phyloP scores from a whole-genome alignment of 306 rosid genomes.

The Prunus campanulata region DNA sequence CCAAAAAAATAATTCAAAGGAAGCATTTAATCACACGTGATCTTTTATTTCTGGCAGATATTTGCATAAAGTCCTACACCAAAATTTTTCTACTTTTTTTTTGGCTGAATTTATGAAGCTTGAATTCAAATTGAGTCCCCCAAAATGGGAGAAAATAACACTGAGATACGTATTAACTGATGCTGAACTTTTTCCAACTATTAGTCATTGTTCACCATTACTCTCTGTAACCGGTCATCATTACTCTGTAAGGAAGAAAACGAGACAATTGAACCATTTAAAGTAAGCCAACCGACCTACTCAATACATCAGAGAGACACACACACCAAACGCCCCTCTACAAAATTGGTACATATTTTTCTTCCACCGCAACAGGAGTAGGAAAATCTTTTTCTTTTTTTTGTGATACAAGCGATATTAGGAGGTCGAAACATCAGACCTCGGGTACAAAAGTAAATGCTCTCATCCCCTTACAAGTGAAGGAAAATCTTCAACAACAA shows the following conservation, averaged over 20 bases:
- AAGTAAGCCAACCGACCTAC: neutral
- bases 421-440: no score
- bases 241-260: neutral
- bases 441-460: no score
- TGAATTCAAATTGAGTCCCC: neutral
- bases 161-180: neutral
- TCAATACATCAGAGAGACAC: neutral
- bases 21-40: no score
- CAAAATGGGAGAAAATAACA: neutral
- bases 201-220: neutral
- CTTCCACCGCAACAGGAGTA: neutral
- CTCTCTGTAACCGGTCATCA: neutral
- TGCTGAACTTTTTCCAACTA: neutral
- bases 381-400: neutral
- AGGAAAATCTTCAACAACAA: neutral
- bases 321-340: neutral
- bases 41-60: no score
- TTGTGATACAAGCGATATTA: neutral
- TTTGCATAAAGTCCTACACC: no score
- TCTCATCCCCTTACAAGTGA: no score
- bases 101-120: no score
- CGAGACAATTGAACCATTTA: neutral
- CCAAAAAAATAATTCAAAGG: no score
- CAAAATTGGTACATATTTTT: constrained; percentile 35
- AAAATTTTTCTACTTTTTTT: no score